Conservation (phyloP, 2,329 filamentous ascomycete species). For the Monilinia vaccinii-corymbosi region DNA sequence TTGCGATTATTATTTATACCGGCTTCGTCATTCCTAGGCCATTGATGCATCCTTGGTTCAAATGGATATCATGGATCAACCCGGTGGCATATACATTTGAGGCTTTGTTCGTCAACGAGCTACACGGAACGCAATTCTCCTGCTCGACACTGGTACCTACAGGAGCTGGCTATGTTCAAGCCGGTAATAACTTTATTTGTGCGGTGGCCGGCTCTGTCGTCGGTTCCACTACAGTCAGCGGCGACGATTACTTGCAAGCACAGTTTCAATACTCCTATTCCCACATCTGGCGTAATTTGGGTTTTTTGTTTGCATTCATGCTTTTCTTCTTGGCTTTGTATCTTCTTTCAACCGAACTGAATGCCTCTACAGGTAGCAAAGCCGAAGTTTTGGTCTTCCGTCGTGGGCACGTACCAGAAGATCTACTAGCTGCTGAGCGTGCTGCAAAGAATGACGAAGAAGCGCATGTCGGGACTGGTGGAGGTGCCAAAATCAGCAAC, state of each 20-base stretch:
- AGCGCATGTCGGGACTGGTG: slow-evolving; percentile 7
- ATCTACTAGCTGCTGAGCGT: slow-evolving; percentile 33
- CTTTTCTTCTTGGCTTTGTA: slow-evolving; percentile 54
- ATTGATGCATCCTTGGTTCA: slow-evolving; percentile 62
- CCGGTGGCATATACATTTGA: slow-evolving; percentile 70
- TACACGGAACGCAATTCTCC: slow-evolving; percentile 70
- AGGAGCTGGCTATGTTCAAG: slow-evolving; percentile 36
- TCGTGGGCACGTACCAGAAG: slow-evolving; percentile 38
- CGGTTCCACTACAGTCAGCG: slow-evolving; percentile 44
- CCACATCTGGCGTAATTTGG: slow-evolving; percentile 44
- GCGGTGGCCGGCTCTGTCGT: slow-evolving; percentile 46
- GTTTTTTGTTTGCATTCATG: slow-evolving; percentile 59
- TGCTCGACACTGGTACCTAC: slow-evolving; percentile 31
- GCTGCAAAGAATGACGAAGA: slow-evolving; percentile 25
- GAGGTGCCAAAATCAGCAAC: slow-evolving; percentile 12
- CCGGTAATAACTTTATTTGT: slow-evolving; percentile 38
- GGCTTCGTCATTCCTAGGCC: slow-evolving; percentile 34
- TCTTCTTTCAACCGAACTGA: slow-evolving; percentile 54
- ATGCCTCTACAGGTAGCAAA: slow-evolving; percentile 59
- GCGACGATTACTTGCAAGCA: slow-evolving; percentile 47
- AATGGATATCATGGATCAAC: slow-evolving; percentile 49
- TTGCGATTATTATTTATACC: slow-evolving; percentile 29
- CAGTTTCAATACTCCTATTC: slow-evolving; percentile 48
- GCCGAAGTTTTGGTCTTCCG: slow-evolving; percentile 71
- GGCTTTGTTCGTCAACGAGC: slow-evolving; percentile 75